Percentiles rank a stretch among this genome's conserved stretches.
phyloP scores from a whole-genome alignment of 2,329 filamentous ascomycete species.

The Magnaporthiopsis poae region DNA sequence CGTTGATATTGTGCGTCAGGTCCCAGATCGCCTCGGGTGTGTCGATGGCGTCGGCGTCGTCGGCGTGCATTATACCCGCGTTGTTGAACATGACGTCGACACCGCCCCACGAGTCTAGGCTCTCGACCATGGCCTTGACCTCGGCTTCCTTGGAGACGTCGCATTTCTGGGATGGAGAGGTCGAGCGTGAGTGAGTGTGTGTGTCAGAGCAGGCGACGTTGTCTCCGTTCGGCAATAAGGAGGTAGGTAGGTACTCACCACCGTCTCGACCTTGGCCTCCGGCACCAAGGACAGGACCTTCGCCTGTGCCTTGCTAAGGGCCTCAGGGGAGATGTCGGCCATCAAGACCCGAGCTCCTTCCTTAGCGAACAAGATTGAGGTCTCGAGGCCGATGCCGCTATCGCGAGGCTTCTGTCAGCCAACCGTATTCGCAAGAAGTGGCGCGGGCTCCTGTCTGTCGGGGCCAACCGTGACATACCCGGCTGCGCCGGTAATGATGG shows the following conservation, averaged over 20 bases:
- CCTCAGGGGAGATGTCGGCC: slow-evolving; percentile 71
- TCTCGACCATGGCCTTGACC: slow-evolving; percentile 63
- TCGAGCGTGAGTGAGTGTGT: no score
- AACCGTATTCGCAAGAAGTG: background rate
- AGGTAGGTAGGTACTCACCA: slow-evolving; percentile 25
- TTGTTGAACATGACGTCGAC: slow-evolving; percentile 95
- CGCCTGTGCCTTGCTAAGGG: slow-evolving; percentile 63
- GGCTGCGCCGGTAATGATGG: slow-evolving; percentile 72
- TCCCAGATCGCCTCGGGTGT: slow-evolving; percentile 91
- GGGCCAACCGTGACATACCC: slow-evolving; percentile 49
- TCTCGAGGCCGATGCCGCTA: slow-evolving; percentile 89
- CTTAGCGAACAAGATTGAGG: slow-evolving; percentile 75
- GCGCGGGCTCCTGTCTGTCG: background rate
- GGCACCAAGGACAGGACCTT: slow-evolving; percentile 69
- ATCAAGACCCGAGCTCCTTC: slow-evolving; percentile 81
- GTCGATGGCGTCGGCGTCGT: slow-evolving; percentile 68
- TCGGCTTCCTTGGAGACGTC: slow-evolving; percentile 82
- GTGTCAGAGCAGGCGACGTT: background rate
- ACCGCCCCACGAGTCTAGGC: slow-evolving; percentile 74
- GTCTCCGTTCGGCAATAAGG: background rate
- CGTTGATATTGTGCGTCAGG: slow-evolving; percentile 84
- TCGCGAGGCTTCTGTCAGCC: slow-evolving; percentile 2
- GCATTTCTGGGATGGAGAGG: slow-evolving; percentile 29
- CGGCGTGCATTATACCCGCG: slow-evolving; percentile 88
- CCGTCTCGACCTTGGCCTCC: slow-evolving; percentile 50